Conservation (phyloP, 352 stramenopile species). For the Phytopythium kandeliae region DNA sequence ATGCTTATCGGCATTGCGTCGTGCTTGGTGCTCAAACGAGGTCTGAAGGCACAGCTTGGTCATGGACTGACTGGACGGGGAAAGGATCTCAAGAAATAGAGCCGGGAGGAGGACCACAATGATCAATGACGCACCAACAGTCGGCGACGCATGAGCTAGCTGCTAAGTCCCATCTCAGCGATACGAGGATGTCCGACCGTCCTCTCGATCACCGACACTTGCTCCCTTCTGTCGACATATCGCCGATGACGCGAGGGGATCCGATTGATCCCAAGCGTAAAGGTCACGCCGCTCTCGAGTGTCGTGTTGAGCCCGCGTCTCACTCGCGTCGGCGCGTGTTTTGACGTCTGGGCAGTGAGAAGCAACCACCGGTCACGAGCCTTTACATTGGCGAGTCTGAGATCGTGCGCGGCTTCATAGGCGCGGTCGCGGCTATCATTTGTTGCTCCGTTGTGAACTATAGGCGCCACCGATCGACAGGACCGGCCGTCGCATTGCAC, state of each 20-base stretch:
- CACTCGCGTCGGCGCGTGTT: not conserved
- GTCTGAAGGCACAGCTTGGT: too few species aligned
- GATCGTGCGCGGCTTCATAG: too few species aligned
- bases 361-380: slow-evolving; percentile 3
- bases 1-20: too few species aligned
- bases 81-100: not conserved
- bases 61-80: too few species aligned
- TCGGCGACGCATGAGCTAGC: not conserved
- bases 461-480: too few species aligned
- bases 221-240: not conserved
- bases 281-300: not conserved
- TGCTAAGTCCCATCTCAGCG: not conserved
- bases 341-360: slow-evolving; percentile 1
- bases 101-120: not conserved
- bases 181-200: not conserved
- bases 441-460: too few species aligned
- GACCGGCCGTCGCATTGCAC: too few species aligned
- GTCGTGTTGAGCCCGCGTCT: not conserved
- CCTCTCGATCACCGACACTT: not conserved
- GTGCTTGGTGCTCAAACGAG: too few species aligned
- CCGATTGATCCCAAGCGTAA: slow-evolving; percentile 1
- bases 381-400: too few species aligned
- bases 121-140: not conserved
- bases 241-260: not conserved
- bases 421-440: not conserved